phyloP scores from a whole-genome alignment of 1,284 basidiomycete genomes.

The Chalciporus piperatoides region DNA sequence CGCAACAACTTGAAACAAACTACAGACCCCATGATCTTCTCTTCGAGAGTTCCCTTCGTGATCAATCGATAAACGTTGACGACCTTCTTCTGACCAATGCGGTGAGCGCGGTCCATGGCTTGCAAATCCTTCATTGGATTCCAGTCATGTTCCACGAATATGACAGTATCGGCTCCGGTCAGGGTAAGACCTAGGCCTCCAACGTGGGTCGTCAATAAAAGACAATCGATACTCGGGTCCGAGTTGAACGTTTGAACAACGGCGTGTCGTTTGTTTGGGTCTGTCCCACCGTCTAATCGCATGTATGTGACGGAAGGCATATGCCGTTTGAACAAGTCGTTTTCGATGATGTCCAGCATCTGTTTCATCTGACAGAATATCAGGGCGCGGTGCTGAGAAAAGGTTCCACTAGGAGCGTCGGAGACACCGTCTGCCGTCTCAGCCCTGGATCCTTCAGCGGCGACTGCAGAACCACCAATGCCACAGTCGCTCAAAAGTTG shows the following conservation, averaged over 20 bases:
- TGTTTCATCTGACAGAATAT: slow-evolving; percentile 99
- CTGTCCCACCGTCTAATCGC: slow-evolving; percentile 92
- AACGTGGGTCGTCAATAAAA: slow-evolving; percentile 95
- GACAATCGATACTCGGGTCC: slow-evolving; percentile 96
- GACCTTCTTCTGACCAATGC: slow-evolving; percentile 98
- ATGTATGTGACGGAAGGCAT: slow-evolving; percentile 99
- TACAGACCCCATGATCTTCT: slow-evolving; percentile 98
- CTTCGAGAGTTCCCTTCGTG: slow-evolving; percentile 95
- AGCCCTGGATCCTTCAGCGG: slow-evolving; percentile 54
- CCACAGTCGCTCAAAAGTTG: slow-evolving; percentile 95
- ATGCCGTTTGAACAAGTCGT: slow-evolving; percentile 83
- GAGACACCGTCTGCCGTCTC: slow-evolving; percentile 59
- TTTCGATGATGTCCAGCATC: slow-evolving; percentile 98
- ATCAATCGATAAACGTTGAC: slow-evolving; percentile 99
- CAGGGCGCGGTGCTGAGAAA: slow-evolving; percentile 94
- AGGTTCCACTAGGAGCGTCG: slow-evolving; percentile 50
- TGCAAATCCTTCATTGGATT: slow-evolving; percentile 99
- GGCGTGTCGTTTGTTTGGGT: slow-evolving; percentile 87
- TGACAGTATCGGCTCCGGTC: slow-evolving; percentile 98
- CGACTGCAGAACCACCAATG: slow-evolving; percentile 63
- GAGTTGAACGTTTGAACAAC: slow-evolving; percentile 98
- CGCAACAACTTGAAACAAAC: slow-evolving; percentile 4
- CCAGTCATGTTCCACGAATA: slow-evolving; percentile 99
- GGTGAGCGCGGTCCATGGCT: slow-evolving; percentile 98
- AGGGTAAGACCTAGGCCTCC: slow-evolving; percentile 95